Conservation (phyloP, 257 asterid species). For the Parsonsia alboflavescens region DNA sequence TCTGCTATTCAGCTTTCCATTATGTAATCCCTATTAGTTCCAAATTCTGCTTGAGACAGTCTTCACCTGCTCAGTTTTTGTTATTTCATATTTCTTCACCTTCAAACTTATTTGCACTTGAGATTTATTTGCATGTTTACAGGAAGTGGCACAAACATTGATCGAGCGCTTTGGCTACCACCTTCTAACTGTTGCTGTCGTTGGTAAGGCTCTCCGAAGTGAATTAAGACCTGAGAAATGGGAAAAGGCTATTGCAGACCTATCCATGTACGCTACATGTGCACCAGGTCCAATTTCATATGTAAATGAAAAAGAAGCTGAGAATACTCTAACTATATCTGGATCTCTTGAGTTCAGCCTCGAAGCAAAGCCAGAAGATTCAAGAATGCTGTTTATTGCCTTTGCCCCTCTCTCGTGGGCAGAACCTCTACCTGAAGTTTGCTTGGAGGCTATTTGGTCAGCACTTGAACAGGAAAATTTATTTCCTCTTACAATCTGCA, state of each 20-base stretch:
- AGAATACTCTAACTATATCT: conserved; percentile 28
- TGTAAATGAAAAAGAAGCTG: conserved; percentile 35
- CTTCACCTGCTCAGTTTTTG: not conserved
- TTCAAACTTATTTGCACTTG: not conserved
- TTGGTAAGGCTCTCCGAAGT: conserved; percentile 35
- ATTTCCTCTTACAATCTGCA: conserved; percentile 29
- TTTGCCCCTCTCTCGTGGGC: conserved; percentile 33
- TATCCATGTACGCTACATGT: conserved; percentile 29
- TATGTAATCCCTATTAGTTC: not conserved
- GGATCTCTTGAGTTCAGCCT: conserved; percentile 36
- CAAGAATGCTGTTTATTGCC: conserved; percentile 29
- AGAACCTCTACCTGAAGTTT: conserved; percentile 33
- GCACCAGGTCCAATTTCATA: conserved; percentile 36
- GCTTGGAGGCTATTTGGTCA: conserved; percentile 36
- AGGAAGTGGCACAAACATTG: conserved; percentile 30
- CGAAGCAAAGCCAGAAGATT: conserved; percentile 27
- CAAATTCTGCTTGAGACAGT: not conserved
- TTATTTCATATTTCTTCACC: not conserved
- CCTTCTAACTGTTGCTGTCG: conserved; percentile 35
- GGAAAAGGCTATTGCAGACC: conserved; percentile 30
- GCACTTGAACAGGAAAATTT: conserved; percentile 26
- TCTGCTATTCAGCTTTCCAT: not conserved
- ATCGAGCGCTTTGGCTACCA: conserved; percentile 38
- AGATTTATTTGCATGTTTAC: not conserved
- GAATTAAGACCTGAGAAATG: conserved; percentile 31